phyloP scores from a whole-genome alignment of 345 rosid genomes.

The Turritis glabra region DNA sequence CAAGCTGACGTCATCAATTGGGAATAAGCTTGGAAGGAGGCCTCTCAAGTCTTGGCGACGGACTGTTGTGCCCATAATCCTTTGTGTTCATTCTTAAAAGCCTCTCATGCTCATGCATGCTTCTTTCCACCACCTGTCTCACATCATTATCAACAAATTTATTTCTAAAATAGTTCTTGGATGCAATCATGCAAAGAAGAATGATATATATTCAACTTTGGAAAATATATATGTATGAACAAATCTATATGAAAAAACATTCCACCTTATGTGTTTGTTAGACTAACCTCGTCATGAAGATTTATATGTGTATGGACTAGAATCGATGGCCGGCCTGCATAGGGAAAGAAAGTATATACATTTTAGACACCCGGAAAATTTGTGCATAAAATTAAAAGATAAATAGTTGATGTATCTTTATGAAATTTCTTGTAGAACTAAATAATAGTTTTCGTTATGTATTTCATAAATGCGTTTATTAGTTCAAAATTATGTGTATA shows the following conservation, averaged over 20 bases:
- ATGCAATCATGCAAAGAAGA: background rate
- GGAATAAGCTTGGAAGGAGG: slow-evolving; percentile 95
- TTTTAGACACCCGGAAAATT: too few relatives aligned
- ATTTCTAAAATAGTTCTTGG: background rate
- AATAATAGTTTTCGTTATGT: too few relatives aligned
- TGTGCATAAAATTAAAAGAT: too few relatives aligned
- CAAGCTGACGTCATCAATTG: slow-evolving; percentile 42
- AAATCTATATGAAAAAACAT: background rate
- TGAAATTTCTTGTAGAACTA: too few relatives aligned
- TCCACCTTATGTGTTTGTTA: background rate
- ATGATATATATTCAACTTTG: background rate
- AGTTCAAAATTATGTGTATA: too few relatives aligned
- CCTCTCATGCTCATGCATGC: slow-evolving; percentile 62
- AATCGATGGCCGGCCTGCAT: slow-evolving; percentile 47
- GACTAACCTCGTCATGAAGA: slow-evolving; percentile 4
- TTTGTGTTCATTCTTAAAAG: slow-evolving; percentile 49
- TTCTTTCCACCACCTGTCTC: slow-evolving; percentile 6
- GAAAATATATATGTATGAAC: background rate
- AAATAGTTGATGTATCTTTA: too few relatives aligned
- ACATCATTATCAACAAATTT: background rate
- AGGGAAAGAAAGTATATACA: background rate
- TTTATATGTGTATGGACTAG: background rate
- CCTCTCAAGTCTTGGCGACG: slow-evolving; percentile 60
- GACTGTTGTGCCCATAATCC: slow-evolving; percentile 70
- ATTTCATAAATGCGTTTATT: too few relatives aligned